Evolutionary conservation across 768 basidiomycete species (phyloP).

Genomic region (Pleurotus djamor): DNA sequence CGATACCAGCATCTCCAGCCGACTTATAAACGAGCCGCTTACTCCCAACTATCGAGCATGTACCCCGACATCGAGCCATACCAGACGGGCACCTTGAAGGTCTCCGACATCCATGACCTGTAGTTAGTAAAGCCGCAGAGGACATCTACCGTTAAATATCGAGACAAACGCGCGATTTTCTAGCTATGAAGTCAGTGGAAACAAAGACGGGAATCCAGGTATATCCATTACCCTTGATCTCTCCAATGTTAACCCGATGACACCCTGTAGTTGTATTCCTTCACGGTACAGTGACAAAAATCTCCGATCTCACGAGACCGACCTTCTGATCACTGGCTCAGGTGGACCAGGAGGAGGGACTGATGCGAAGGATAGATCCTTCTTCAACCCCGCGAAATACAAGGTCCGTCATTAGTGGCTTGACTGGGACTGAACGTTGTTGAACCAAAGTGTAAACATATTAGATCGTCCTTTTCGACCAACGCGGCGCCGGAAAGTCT

Average conservation of each 20-base stretch:
- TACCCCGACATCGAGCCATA: conserved; percentile 71
- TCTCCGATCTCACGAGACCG: background rate
- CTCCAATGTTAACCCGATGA: background rate
- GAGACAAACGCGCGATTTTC: background rate
- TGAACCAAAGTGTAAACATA: background rate
- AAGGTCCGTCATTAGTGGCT: conserved; percentile 41
- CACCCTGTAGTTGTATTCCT: conserved; percentile 67
- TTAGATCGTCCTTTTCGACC: conserved; percentile 86
- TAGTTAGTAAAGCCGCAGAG: conserved; percentile 42
- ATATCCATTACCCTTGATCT: conserved; percentile 5
- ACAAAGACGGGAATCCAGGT: conserved; percentile 76
- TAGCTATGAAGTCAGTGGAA: conserved; percentile 84
- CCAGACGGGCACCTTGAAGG: conserved; percentile 62
- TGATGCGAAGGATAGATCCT: conserved; percentile 64
- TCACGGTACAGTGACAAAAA: conserved; percentile 44
- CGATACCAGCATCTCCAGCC: background rate
- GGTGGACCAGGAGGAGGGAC: conserved; percentile 84
- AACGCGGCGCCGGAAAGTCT: conserved; percentile 86
- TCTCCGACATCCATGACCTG: conserved; percentile 72
- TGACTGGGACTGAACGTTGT: background rate
- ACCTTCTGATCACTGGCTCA: conserved; percentile 16
- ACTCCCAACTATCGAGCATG: conserved; percentile 32
- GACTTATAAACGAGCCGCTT: background rate
- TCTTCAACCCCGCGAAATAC: conserved; percentile 86
- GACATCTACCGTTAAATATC: background rate